Percentiles rank a stretch among this genome's conserved stretches.
Conservation (phyloP, 257 asterid species). For the Ballota nigra region DNA sequence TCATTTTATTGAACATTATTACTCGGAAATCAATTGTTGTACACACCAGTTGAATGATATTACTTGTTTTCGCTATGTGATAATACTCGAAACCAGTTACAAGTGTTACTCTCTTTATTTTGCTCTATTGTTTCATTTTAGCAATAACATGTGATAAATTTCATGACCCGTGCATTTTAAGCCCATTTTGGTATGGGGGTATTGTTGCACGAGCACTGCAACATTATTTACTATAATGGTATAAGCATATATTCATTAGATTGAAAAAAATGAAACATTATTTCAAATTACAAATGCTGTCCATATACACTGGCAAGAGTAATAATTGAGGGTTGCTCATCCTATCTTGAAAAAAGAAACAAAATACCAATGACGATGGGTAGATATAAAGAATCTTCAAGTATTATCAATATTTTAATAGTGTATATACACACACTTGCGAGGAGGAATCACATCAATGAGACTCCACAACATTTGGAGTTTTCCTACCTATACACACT, state of each 20-base stretch:
- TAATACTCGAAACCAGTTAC: no score
- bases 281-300: not conserved
- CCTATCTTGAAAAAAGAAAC: not conserved
- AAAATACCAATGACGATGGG: not conserved
- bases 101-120: no score
- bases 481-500: not conserved
- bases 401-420: no score
- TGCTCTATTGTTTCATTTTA: not conserved
- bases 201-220: not conserved
- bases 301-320: not conserved
- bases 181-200: not conserved
- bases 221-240: not conserved
- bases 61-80: no score
- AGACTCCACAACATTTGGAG: not conserved
- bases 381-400: not conserved
- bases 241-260: not conserved
- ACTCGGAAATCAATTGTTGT: no score
- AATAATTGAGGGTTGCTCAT: not conserved
- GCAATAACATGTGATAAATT: no score
- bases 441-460: no score
- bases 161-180: no score
- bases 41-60: no score
- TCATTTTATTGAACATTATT: no score
- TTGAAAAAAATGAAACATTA: not conserved
- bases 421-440: no score